Evolutionary conservation across 768 basidiomycete species (phyloP).

Genomic region (Amanita exitialis): DNA sequence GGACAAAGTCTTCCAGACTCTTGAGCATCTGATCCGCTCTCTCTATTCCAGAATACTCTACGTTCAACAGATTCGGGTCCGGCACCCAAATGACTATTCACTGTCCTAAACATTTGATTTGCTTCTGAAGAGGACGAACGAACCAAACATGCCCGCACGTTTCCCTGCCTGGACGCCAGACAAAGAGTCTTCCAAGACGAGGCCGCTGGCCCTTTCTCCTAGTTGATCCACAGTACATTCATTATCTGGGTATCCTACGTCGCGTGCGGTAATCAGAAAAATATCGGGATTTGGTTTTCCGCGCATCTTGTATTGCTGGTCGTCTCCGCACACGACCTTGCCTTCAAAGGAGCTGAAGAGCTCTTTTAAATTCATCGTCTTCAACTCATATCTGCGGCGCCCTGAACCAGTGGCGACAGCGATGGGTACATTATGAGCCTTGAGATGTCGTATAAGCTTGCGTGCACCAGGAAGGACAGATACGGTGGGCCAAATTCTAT

Average conservation of each 20-base stretch:
- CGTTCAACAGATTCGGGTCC: conserved; percentile 51
- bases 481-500: conserved; percentile 59
- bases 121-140: conserved; percentile 10
- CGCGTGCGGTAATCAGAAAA: conserved; percentile 62
- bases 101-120: conserved; percentile 1
- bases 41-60: conserved; percentile 40
- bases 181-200: conserved; percentile 79
- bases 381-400: conserved; percentile 54
- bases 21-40: conserved; percentile 47
- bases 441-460: conserved; percentile 64
- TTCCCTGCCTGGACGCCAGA: conserved; percentile 74
- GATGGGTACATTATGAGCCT: conserved; percentile 59
- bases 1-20: conserved; percentile 66
- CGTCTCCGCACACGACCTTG: conserved; percentile 66
- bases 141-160: conserved; percentile 81
- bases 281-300: conserved; percentile 83
- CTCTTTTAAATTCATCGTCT: conserved; percentile 51
- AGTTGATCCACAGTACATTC: conserved; percentile 23
- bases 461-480: conserved; percentile 63
- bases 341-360: conserved; percentile 54
- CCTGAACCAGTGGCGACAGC: conserved; percentile 74
- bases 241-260: conserved; percentile 41
- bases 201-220: conserved; percentile 45
- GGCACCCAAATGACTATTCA: conserved; percentile 76
- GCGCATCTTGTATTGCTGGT: conserved; percentile 36